phyloP scores from a whole-genome alignment of 1,284 basidiomycete genomes.

The Ustilago nuda region DNA sequence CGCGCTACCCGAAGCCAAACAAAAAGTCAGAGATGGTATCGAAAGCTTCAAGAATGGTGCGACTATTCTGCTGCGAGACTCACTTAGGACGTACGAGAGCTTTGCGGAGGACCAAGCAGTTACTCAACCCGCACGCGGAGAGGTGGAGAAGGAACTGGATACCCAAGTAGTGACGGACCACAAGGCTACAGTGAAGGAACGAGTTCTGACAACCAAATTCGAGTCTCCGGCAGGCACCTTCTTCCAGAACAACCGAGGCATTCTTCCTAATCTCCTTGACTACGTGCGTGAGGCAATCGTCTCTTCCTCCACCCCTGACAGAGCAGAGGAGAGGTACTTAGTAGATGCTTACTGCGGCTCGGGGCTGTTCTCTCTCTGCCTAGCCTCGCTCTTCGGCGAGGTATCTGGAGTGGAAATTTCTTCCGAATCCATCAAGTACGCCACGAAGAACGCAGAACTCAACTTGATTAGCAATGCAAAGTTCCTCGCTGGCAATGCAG shows the following conservation, averaged over 20 bases:
- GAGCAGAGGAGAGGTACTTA: conserved; percentile 42
- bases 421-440: conserved; percentile 80
- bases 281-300: conserved; percentile 75
- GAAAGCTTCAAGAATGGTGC: conserved; percentile 87
- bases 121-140: conserved; percentile 20
- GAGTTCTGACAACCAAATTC: conserved; percentile 83
- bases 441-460: conserved; percentile 81
- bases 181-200: conserved; percentile 83
- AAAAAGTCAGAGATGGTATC: conserved; percentile 81
- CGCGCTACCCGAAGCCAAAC: conserved; percentile 76
- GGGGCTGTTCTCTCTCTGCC: conserved; percentile 90
- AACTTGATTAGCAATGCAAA: conserved; percentile 74
- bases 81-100: conserved; percentile 72
- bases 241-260: conserved; percentile 98
- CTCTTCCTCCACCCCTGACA: not conserved
- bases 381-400: conserved; percentile 80
- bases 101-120: conserved; percentile 36
- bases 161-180: conserved; percentile 78
- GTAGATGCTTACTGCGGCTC: conserved; percentile 73
- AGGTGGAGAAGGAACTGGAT: conserved; percentile 31
- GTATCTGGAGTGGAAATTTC: conserved; percentile 90
- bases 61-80: conserved; percentile 90
- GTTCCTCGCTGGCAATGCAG: conserved; percentile 74
- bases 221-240: conserved; percentile 85
- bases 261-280: conserved; percentile 82